Conservation (phyloP, 2,329 filamentous ascomycete genomes). For the Cryphonectria naterciae region DNA sequence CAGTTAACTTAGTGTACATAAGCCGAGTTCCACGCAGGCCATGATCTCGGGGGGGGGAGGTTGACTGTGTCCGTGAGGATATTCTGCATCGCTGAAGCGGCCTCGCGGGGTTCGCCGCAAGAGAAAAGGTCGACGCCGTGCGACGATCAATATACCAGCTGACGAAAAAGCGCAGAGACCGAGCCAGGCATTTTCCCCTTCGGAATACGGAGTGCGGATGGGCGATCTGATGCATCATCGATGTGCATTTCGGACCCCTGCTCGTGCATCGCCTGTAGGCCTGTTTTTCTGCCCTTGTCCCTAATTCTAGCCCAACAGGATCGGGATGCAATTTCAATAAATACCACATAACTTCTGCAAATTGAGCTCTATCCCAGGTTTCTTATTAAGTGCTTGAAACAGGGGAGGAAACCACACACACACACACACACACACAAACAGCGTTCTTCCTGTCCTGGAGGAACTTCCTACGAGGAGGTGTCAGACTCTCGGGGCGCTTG, state of each 20-base stretch:
- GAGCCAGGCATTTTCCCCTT: not conserved
- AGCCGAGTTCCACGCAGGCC: not conserved
- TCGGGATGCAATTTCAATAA: constrained; percentile 4
- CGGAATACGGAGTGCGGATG: constrained; percentile 21
- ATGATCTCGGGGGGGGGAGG: not conserved
- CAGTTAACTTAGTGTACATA: not conserved
- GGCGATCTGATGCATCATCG: constrained; percentile 11
- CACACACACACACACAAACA: not conserved
- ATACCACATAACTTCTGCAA: not conserved
- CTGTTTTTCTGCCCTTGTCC: not conserved
- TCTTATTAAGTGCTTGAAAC: not conserved
- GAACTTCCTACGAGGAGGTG: not conserved
- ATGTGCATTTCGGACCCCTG: constrained; percentile 6
- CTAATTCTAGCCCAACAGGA: not conserved
- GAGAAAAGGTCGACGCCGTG: constrained; percentile 1
- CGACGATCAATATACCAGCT: constrained; percentile 3
- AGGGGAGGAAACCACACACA: not conserved
- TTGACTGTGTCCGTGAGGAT: not conserved
- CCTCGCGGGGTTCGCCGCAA: not conserved
- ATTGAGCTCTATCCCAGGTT: not conserved
- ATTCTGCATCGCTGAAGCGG: not conserved
- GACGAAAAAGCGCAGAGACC: not conserved
- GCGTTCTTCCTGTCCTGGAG: not conserved
- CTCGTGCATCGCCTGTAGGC: not conserved
- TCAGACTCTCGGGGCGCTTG: not conserved